Evolutionary conservation across 257 asterid genomes (phyloP).

Genomic region (Verbena officinalis): DNA sequence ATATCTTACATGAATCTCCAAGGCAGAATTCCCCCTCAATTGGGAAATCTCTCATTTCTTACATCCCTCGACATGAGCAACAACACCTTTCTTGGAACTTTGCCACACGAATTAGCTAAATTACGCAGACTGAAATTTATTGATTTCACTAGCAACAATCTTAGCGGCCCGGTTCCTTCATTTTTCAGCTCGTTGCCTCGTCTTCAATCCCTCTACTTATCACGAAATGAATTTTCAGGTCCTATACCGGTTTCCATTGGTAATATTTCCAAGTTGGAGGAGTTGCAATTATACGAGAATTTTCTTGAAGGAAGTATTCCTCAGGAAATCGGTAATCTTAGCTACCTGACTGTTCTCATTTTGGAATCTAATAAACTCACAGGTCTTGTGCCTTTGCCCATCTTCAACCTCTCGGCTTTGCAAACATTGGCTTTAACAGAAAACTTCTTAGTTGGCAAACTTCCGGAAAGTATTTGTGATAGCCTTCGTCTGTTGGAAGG

Average conservation of each 20-base stretch:
- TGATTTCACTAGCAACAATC: slow-evolving; percentile 23
- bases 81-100: slow-evolving; percentile 15
- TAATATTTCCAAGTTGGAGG: slow-evolving; percentile 4
- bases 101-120: neutral
- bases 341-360: neutral
- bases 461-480: slow-evolving; percentile 29
- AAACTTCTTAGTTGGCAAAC: slow-evolving; percentile 25
- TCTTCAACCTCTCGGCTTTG: slow-evolving; percentile 32
- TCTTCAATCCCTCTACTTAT: slow-evolving; percentile 24
- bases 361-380: slow-evolving; percentile 24
- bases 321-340: slow-evolving; percentile 19
- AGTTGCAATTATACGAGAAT: neutral
- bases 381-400: slow-evolving; percentile 27
- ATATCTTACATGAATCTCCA: slow-evolving; percentile 28
- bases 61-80: slow-evolving; percentile 14
- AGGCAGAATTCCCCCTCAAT: slow-evolving; percentile 35
- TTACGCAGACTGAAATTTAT: slow-evolving; percentile 21
- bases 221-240: slow-evolving; percentile 23
- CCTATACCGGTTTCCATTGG: slow-evolving; percentile 14
- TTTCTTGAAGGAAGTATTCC: slow-evolving; percentile 23
- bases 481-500: slow-evolving; percentile 16
- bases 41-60: slow-evolving; percentile 46
- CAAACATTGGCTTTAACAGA: slow-evolving; percentile 10
- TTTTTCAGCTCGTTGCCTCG: slow-evolving; percentile 22
- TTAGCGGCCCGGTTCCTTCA: slow-evolving; percentile 35